Conservation (phyloP, 2,329 filamentous ascomycete genomes). For the Sporothrix humicola region DNA sequence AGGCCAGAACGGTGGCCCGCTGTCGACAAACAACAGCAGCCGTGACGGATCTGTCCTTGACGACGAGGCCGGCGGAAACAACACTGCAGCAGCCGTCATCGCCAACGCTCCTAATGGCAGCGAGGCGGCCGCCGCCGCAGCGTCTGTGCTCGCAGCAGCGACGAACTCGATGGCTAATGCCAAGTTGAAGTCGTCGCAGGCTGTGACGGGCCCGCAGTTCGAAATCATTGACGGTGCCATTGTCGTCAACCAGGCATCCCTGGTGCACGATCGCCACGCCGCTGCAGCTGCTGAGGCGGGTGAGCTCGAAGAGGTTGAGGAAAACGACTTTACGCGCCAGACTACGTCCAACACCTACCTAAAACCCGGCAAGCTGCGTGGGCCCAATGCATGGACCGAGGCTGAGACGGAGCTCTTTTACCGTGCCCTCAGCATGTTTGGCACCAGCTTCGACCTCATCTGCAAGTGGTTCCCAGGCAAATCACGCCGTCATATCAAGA, state of each 20-base stretch:
- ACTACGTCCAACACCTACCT: conserved; percentile 73
- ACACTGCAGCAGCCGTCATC: conserved; percentile 4
- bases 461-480: conserved; percentile 74
- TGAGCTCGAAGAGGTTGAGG: conserved; percentile 69
- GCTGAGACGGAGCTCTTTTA: conserved; percentile 78
- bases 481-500: conserved; percentile 75
- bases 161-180: background rate
- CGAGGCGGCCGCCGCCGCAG: conserved; percentile 32
- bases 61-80: conserved; percentile 19
- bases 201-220: conserved; percentile 58
- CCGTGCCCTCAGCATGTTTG: conserved; percentile 74
- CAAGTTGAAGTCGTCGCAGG: conserved; percentile 22
- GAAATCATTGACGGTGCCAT: conserved; percentile 74
- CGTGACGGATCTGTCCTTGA: conserved; percentile 25
- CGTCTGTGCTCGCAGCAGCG: conserved; percentile 34
- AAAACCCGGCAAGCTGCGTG: conserved; percentile 64
- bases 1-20: conserved; percentile 35
- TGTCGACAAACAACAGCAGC: conserved; percentile 36
- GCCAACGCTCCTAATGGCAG: conserved; percentile 4
- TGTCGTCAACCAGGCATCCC: conserved; percentile 70
- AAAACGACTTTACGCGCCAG: conserved; percentile 76
- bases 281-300: conserved; percentile 59
- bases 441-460: conserved; percentile 84
- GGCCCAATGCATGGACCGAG: conserved; percentile 71
- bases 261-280: conserved; percentile 71